These are phyloP conservation scores for Clathrus columnatus DNA, from an alignment of 768 basidiomycete genomes.

Conservation along the genomic window DNA sequence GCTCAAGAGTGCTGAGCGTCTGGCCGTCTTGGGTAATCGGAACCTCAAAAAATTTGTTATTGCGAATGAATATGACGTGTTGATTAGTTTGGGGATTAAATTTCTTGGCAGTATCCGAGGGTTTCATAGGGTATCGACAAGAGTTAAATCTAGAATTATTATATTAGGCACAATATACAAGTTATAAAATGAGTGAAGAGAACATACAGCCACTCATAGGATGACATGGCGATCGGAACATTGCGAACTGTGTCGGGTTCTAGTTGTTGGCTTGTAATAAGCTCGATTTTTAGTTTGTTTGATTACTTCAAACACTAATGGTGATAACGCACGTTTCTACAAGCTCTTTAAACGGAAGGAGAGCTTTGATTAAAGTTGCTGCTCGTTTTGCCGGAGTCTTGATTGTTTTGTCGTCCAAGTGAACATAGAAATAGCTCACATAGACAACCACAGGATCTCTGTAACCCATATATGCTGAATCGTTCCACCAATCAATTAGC, in stretches of 20 bases:
- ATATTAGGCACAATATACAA: neutral
- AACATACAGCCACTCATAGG: slow-evolving; percentile 87
- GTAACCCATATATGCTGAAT: slow-evolving; percentile 79
- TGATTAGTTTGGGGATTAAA: slow-evolving; percentile 69
- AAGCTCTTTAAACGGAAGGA: slow-evolving; percentile 76
- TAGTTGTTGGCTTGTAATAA: slow-evolving; percentile 67
- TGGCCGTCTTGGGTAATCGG: slow-evolving; percentile 57
- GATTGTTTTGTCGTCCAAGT: slow-evolving; percentile 53
- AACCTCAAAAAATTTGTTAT: slow-evolving; percentile 86
- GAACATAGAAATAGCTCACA: slow-evolving; percentile 93
- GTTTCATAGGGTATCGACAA: slow-evolving; percentile 76
- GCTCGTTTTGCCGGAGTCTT: slow-evolving; percentile 61
- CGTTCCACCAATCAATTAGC: slow-evolving; percentile 99
- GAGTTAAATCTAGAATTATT: slow-evolving; percentile 70
- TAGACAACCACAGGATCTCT: slow-evolving; percentile 86
- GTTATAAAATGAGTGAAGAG: neutral
- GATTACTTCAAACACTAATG: neutral
- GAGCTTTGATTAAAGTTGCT: slow-evolving; percentile 75
- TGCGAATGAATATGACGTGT: slow-evolving; percentile 84
- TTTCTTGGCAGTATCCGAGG: slow-evolving; percentile 75
- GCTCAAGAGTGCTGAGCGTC: slow-evolving; percentile 69
- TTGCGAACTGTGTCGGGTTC: slow-evolving; percentile 82
- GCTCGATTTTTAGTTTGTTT: neutral
- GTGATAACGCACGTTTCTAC: slow-evolving; percentile 60
- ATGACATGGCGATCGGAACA: slow-evolving; percentile 78